Conservation (phyloP, 2,329 filamentous ascomycete genomes). For the Pochonia chlamydosporia region DNA sequence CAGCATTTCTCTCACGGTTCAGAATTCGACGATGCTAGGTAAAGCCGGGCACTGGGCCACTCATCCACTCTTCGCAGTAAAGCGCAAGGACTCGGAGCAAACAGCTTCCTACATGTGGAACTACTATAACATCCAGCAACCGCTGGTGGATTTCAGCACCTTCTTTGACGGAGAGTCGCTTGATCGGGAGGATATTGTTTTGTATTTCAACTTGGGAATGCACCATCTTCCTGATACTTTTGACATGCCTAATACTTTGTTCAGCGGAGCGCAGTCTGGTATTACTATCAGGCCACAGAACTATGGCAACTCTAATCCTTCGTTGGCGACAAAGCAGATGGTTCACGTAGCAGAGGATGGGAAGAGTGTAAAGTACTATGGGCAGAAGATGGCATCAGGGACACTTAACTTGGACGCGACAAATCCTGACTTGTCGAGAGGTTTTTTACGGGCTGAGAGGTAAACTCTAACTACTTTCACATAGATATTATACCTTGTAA, state of each 20-base stretch:
- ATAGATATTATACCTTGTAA: too few relatives aligned
- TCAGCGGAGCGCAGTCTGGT: slow-evolving; percentile 6
- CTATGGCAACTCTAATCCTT: background rate
- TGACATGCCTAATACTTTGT: slow-evolving; percentile 41
- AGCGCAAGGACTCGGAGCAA: slow-evolving; percentile 48
- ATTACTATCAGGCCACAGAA: background rate
- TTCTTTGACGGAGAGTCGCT: slow-evolving; percentile 37
- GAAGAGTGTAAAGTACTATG: too few relatives aligned
- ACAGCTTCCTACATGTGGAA: slow-evolving; percentile 39
- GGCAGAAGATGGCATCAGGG: too few relatives aligned
- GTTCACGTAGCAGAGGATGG: too few relatives aligned
- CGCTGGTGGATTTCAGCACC: slow-evolving; percentile 41
- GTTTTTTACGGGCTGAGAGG: too few relatives aligned
- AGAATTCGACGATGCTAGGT: slow-evolving; percentile 38
- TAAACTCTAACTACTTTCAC: too few relatives aligned
- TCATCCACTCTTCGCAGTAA: slow-evolving; percentile 44
- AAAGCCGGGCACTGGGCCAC: slow-evolving; percentile 43
- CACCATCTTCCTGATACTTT: slow-evolving; percentile 49
- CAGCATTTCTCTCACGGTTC: slow-evolving; percentile 31
- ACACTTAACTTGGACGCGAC: too few relatives aligned
- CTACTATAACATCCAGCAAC: slow-evolving; percentile 36
- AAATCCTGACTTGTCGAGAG: too few relatives aligned
- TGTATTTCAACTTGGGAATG: slow-evolving; percentile 51
- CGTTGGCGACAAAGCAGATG: background rate
- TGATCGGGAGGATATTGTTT: slow-evolving; percentile 31